Base-by-base conservation (phyloP, 176 grass and related monocot genomes). In the Echinochloa phyllopogon region DNA sequence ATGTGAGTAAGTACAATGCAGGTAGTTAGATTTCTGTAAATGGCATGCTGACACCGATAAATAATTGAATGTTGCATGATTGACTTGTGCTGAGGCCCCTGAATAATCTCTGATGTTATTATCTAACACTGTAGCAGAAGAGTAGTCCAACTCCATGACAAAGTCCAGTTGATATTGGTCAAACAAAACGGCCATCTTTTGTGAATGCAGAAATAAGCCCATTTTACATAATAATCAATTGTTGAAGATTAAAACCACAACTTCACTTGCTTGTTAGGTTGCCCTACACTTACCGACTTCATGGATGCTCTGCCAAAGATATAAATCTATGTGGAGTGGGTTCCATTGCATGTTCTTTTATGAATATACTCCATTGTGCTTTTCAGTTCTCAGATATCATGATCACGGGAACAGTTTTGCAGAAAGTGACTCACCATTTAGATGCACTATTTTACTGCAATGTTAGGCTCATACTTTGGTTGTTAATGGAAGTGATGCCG, bases 381-480 rank as follows among this genome's bases (percentile, higher is more conserved):
- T 78, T 67, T 44, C 27, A 72, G 64, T 65, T 77, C 39, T 83
- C 16, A 16, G 86, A 59, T 64, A 33, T 79, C 13, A 65, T 82
- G 58, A 79, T 72, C 74, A 78, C 6, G 4, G 51, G 74, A 87
- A 73, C 49, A 67, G 74, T 74, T 60, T 74, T 57, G 44, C n/a
- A 36, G 68, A 86, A 79, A 82, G 80, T 58, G 77, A 83, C 67
- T 72, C 65, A 39, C 74, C 62, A 73, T 72, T 37, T 25, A 49
- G 8, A 36, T 66, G 29, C 39, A 50, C 78, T 67, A 58, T 83
- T 90, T 86, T 90, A 82, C 51, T 33, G 65, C 74, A 78, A 51
- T 66, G 16, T 50, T 85, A 74, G 67, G 66, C 72, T 36, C 70
- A 70, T 52, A 16, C 6, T 53, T 69, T 18, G 73, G 52, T 27